Evolutionary conservation across 176 grass and related monocot species (phyloP).

Genomic region (Oryza rufipogon): DNA sequence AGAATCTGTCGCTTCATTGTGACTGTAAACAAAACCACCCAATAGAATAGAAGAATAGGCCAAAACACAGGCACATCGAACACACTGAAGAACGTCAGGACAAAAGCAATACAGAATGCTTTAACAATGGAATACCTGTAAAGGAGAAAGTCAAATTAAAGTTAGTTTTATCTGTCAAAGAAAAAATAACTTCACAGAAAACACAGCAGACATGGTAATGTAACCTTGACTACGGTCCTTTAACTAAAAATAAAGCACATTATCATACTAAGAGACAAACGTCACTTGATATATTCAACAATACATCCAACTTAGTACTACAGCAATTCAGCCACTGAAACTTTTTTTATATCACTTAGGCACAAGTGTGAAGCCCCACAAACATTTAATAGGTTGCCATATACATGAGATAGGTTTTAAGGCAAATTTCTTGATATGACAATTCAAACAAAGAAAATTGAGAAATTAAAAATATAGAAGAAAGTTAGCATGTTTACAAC

Average conservation of each 20-base stretch:
- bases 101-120: constrained; percentile 70
- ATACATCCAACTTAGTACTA: too few species aligned
- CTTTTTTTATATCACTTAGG: background rate
- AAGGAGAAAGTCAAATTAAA: constrained; percentile 9
- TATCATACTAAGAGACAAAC: constrained; percentile 4
- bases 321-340: background rate
- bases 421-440: background rate
- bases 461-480: background rate
- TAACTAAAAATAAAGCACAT: constrained; percentile 26
- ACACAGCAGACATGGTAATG: background rate
- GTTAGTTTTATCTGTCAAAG: background rate
- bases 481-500: background rate
- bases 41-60: constrained; percentile 84
- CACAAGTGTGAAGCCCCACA: background rate
- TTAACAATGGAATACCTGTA: constrained; percentile 74
- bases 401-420: background rate
- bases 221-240: background rate
- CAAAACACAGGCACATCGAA: constrained; percentile 84
- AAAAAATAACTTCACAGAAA: constrained; percentile 6
- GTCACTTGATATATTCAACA: background rate
- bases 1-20: constrained; percentile 84
- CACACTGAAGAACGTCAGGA: constrained; percentile 75
- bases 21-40: constrained; percentile 63
- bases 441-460: background rate
- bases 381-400: background rate